Conservation (phyloP, 1,284 basidiomycete genomes). For the Cryptococcus floricola region DNA sequence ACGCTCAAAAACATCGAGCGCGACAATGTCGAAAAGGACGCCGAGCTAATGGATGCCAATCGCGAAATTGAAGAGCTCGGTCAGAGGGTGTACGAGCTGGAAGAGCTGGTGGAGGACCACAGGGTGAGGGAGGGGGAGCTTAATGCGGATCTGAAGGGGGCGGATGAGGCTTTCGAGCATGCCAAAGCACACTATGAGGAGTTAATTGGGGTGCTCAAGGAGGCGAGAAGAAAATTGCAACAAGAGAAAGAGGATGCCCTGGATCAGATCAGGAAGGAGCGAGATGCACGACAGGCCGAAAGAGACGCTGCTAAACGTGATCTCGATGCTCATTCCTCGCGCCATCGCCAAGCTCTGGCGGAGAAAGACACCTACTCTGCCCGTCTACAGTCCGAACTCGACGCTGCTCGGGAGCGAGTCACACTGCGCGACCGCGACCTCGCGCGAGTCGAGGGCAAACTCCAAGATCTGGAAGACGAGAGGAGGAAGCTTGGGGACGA, state of each 20-base stretch:
- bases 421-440: slow-evolving; percentile 58
- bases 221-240: slow-evolving; percentile 55
- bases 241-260: slow-evolving; percentile 64
- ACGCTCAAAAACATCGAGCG: slow-evolving; percentile 42
- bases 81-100: slow-evolving; percentile 48
- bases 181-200: slow-evolving; percentile 70
- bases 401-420: slow-evolving; percentile 50
- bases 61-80: slow-evolving; percentile 61
- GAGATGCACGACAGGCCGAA: slow-evolving; percentile 37
- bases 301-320: slow-evolving; percentile 50
- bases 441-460: slow-evolving; percentile 64
- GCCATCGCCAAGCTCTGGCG: slow-evolving; percentile 45
- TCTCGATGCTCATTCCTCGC: slow-evolving; percentile 48
- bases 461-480: slow-evolving; percentile 57
- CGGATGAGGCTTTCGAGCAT: slow-evolving; percentile 60
- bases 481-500: slow-evolving; percentile 69
- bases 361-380: slow-evolving; percentile 47
- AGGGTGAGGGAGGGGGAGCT: slow-evolving; percentile 58
- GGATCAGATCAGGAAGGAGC: slow-evolving; percentile 58
- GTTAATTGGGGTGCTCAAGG: slow-evolving; percentile 68
- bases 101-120: slow-evolving; percentile 59
- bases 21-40: slow-evolving; percentile 46
- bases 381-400: slow-evolving; percentile 45
- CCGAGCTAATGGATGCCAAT: slow-evolving; percentile 55
- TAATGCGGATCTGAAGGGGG: slow-evolving; percentile 49